These are phyloP conservation scores for Myxozyma neotropica DNA, from an alignment of 805 yeast species.

Conservation along the genomic window DNA sequence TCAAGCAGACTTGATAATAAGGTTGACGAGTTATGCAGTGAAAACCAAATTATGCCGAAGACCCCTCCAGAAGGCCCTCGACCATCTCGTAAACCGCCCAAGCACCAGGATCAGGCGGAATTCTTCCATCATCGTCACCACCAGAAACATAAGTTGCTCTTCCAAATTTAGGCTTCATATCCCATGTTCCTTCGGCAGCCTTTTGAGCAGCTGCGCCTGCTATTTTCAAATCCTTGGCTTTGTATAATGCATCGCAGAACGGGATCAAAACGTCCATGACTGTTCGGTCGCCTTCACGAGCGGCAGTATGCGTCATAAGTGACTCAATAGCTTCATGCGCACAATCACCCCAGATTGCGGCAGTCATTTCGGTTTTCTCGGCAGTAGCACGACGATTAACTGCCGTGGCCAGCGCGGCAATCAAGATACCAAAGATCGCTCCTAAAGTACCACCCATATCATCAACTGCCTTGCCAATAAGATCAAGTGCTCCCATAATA, in stretches of 20 bases:
- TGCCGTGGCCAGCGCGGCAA: conserved; percentile 67
- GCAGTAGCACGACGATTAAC: conserved; percentile 16
- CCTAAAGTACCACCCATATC: conserved; percentile 98
- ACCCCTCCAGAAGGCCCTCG: conserved; percentile 45
- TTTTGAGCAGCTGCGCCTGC: conserved; percentile 70
- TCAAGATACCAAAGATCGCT: conserved; percentile 82
- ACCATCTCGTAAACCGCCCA: conserved; percentile 71
- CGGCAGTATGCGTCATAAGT: conserved; percentile 80
- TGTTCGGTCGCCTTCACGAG: conserved; percentile 86
- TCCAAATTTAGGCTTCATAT: conserved; percentile 83
- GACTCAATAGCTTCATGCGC: conserved; percentile 63
- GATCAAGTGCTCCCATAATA: conserved; percentile 50
- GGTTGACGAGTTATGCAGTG: neutral
- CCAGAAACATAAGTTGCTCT: conserved; percentile 79
- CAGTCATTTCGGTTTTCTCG: conserved; percentile 15
- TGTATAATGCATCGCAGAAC: conserved; percentile 64
- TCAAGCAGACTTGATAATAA: neutral
- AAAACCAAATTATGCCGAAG: neutral
- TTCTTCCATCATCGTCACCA: conserved; percentile 41
- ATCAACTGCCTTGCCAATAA: conserved; percentile 72
- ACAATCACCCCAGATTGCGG: conserved; percentile 36
- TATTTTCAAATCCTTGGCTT: conserved; percentile 52
- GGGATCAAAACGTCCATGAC: conserved; percentile 88
- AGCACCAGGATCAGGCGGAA: conserved; percentile 91
- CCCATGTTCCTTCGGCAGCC: conserved; percentile 77